Conservation (phyloP, 2,329 filamentous ascomycete species). For the Beauveria rudraprayagi region DNA sequence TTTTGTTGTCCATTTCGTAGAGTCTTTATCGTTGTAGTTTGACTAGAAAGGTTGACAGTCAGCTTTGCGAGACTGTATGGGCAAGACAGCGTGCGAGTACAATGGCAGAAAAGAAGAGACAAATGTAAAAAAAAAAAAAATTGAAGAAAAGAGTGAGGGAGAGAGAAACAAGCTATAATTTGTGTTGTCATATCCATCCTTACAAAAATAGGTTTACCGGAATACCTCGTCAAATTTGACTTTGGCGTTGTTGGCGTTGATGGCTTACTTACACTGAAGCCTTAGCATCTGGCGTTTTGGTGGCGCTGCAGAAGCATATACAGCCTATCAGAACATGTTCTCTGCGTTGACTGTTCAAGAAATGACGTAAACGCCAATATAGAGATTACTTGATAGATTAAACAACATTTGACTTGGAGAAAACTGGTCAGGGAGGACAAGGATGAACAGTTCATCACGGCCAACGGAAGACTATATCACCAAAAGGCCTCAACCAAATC, state of each 20-base stretch:
- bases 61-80: background rate
- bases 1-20: no score
- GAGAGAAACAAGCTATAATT: no score
- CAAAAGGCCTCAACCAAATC: no score
- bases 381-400: no score
- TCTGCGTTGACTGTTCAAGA: no score
- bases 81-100: background rate
- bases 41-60: no score
- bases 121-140: background rate
- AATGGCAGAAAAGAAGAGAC: background rate
- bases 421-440: no score
- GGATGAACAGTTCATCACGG: background rate
- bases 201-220: no score
- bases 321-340: background rate
- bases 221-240: background rate
- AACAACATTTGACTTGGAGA: no score
- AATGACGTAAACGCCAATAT: no score
- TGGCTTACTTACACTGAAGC: background rate
- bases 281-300: background rate
- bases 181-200: no score
- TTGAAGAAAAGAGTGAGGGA: background rate
- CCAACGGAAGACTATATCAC: background rate
- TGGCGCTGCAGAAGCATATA: background rate
- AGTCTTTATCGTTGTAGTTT: no score
- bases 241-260: background rate